Evolutionary conservation across 129 eudicot species (phyloP).

Genomic region (Centella asiatica): DNA sequence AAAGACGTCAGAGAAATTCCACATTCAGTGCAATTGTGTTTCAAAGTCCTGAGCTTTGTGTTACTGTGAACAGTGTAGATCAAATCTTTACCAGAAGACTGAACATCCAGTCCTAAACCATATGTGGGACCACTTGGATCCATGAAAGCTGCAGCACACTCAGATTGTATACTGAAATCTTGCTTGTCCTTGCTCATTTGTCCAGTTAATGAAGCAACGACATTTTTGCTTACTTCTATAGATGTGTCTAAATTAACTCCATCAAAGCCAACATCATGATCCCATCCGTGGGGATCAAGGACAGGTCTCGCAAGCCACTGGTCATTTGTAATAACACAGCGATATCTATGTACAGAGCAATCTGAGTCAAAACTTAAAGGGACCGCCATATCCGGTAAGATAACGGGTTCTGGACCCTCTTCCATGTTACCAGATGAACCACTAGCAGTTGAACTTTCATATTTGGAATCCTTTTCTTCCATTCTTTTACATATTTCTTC

Average conservation of each 20-base stretch:
- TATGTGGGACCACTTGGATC: slow-evolving; percentile 67
- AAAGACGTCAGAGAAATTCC: slow-evolving; percentile 70
- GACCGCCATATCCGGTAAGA: slow-evolving; percentile 74
- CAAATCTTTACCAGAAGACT: slow-evolving; percentile 69
- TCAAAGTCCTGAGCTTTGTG: slow-evolving; percentile 39
- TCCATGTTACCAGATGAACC: slow-evolving; percentile 26
- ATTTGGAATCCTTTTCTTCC: slow-evolving; percentile 22
- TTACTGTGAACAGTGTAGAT: slow-evolving; percentile 58
- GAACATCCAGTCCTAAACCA: slow-evolving; percentile 53
- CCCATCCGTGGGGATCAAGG: slow-evolving; percentile 95
- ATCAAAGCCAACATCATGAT: slow-evolving; percentile 92
- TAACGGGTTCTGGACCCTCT: slow-evolving; percentile 49
- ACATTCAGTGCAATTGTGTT: slow-evolving; percentile 55
- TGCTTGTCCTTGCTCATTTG: slow-evolving; percentile 97
- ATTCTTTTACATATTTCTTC: slow-evolving; percentile 44
- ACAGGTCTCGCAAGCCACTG: slow-evolving; percentile 85
- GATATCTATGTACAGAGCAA: slow-evolving; percentile 62
- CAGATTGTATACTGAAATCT: slow-evolving; percentile 75
- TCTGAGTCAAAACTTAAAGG: slow-evolving; percentile 82
- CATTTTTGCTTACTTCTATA: slow-evolving; percentile 40
- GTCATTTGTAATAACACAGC: slow-evolving; percentile 55
- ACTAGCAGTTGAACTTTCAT: slow-evolving; percentile 20
- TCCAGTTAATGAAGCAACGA: slow-evolving; percentile 48
- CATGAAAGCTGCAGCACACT: slow-evolving; percentile 47
- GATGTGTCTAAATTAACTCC: slow-evolving; percentile 72